These are phyloP conservation scores for Aspergillus homomorphus DNA, from an alignment of 495 filamentous ascomycete species.

Conservation along the genomic window DNA sequence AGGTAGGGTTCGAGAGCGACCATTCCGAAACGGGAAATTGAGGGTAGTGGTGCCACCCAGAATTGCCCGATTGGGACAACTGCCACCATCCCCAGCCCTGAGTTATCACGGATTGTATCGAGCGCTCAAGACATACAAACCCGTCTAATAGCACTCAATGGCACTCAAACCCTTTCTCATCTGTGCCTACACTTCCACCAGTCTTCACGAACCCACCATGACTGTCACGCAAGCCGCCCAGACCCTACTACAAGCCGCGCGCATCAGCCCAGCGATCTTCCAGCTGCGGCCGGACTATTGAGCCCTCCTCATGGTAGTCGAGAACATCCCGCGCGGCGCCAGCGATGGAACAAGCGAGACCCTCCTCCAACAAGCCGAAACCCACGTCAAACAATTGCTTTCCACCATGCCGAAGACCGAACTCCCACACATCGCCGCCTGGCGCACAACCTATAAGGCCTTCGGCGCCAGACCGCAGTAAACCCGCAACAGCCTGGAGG, in stretches of 20 bases:
- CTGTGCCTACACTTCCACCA: not conserved
- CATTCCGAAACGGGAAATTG: no score
- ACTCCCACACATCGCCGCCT: slow-evolving; percentile 27
- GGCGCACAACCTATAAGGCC: slow-evolving; percentile 24
- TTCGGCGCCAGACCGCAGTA: slow-evolving; percentile 27
- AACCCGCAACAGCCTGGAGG: slow-evolving; percentile 29
- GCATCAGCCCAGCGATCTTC: slow-evolving; percentile 19
- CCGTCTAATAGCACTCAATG: no score
- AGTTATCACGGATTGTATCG: no score
- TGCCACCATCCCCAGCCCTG: no score
- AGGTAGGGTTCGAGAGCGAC: no score
- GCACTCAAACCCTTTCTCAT: no score
- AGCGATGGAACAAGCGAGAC: slow-evolving; percentile 16
- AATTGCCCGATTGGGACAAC: no score
- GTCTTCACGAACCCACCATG: not conserved
- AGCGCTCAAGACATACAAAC: no score
- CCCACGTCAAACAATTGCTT: not conserved
- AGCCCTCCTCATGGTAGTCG: slow-evolving; percentile 23
- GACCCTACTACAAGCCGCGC: slow-evolving; percentile 15
- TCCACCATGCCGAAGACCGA: slow-evolving; percentile 9
- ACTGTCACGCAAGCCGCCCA: not conserved
- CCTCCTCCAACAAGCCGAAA: not conserved
- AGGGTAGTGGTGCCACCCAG: no score
- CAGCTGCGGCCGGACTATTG: slow-evolving; percentile 24
- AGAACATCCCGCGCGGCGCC: slow-evolving; percentile 21